phyloP scores from a whole-genome alignment of 768 basidiomycete genomes.

The Tulasnella sp. region DNA sequence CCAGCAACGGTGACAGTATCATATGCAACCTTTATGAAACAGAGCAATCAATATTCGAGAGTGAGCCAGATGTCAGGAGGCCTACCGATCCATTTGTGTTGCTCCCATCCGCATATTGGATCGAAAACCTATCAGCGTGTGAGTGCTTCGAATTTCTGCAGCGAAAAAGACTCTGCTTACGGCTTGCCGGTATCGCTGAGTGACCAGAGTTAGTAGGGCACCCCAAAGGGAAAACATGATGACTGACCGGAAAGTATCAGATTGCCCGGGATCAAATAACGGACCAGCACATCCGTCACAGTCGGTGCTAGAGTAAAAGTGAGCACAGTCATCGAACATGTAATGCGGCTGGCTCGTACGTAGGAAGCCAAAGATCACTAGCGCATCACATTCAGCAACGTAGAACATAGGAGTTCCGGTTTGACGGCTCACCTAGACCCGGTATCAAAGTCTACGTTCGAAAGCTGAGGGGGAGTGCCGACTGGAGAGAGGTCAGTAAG shows the following conservation, averaged over 20 bases:
- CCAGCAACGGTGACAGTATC: conserved; percentile 3
- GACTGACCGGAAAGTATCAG: neutral
- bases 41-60: neutral
- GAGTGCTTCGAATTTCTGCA: neutral
- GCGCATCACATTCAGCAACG: neutral
- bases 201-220: too few relatives aligned
- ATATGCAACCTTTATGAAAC: neutral
- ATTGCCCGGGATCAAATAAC: neutral
- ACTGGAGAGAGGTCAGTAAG: neutral
- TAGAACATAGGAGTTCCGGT: neutral
- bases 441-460: neutral
- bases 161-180: neutral
- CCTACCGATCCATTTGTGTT: neutral
- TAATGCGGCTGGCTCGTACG: neutral
- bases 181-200: neutral
- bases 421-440: neutral
- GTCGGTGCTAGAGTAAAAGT: neutral
- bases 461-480: neutral
- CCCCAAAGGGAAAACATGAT: neutral
- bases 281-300: neutral
- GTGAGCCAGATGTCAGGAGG: neutral
- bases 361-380: neutral
- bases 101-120: conserved; percentile 2
- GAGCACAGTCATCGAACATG: neutral
- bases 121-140: neutral